Conservation (phyloP, 108 stramenopile genomes). For the Cyclotella distinguenda region DNA sequence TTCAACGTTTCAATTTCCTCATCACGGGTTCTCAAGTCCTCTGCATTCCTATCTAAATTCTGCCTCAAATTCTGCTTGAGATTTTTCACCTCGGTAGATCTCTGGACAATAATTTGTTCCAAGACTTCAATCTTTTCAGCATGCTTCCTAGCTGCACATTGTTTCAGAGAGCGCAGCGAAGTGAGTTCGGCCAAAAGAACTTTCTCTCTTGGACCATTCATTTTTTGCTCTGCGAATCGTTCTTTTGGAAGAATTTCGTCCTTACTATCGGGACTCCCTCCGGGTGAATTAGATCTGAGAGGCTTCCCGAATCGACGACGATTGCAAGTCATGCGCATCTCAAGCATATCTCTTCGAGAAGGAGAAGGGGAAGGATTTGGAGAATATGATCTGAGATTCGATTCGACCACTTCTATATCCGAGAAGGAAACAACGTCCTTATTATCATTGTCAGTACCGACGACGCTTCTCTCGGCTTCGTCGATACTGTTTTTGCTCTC, state of each 20-base stretch:
- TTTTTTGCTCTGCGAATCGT: neutral
- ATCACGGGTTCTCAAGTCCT: too few species aligned
- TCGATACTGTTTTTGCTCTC: neutral
- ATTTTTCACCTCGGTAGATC: neutral
- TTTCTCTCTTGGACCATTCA: neutral
- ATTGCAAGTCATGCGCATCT: neutral
- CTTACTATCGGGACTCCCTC: neutral
- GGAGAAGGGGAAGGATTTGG: neutral
- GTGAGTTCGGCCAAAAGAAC: slow-evolving; percentile 6
- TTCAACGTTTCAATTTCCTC: too few species aligned
- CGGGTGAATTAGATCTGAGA: neutral
- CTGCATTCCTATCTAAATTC: too few species aligned
- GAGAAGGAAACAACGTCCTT: too few species aligned
- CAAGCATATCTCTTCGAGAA: neutral
- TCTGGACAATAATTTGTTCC: neutral
- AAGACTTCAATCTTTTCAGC: neutral
- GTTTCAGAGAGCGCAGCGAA: neutral
- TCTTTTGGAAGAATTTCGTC: neutral
- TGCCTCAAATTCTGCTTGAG: neutral
- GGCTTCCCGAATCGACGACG: slow-evolving; percentile 1
- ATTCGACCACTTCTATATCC: neutral
- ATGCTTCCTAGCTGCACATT: neutral
- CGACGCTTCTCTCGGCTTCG: too few species aligned
- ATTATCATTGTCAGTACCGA: too few species aligned
- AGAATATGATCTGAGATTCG: neutral